These are phyloP conservation scores for Mycena metata DNA, from an alignment of 768 basidiomycete species.

Conservation along the genomic window DNA sequence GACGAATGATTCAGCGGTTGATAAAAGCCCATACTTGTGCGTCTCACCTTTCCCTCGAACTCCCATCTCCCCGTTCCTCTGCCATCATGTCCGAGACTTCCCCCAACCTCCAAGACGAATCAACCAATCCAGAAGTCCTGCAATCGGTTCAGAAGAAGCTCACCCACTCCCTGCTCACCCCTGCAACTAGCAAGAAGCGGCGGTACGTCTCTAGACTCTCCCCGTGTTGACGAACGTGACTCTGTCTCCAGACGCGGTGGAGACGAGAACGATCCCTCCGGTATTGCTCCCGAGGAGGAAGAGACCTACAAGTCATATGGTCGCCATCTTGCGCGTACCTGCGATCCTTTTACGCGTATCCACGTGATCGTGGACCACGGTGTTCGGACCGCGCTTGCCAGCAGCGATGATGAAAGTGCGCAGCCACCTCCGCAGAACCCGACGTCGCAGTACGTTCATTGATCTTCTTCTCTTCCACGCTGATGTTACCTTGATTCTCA, in stretches of 20 bases:
- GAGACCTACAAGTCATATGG: constrained; percentile 11
- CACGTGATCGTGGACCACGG: constrained; percentile 5
- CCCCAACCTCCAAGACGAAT: too few relatives aligned
- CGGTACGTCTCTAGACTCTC: neutral
- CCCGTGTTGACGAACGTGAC: neutral
- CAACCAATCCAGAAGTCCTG: neutral
- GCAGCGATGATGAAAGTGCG: neutral
- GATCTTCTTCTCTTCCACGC: neutral
- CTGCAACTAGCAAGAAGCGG: neutral
- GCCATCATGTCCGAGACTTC: too few relatives aligned
- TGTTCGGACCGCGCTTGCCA: neutral
- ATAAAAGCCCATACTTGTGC: too few relatives aligned
- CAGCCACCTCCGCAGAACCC: neutral
- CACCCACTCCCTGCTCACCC: neutral
- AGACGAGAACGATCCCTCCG: neutral
- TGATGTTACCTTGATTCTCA: neutral
- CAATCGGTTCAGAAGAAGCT: neutral
- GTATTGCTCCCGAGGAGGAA: neutral
- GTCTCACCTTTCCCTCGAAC: too few relatives aligned
- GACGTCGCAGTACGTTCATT: neutral
- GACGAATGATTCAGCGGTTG: neutral
- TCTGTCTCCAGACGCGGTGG: neutral
- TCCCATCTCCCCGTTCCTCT: too few relatives aligned
- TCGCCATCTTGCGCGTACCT: neutral
- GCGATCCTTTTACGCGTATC: neutral